phyloP scores from a whole-genome alignment of 495 filamentous ascomycete genomes.

The Aspergillus coremiiformis region DNA sequence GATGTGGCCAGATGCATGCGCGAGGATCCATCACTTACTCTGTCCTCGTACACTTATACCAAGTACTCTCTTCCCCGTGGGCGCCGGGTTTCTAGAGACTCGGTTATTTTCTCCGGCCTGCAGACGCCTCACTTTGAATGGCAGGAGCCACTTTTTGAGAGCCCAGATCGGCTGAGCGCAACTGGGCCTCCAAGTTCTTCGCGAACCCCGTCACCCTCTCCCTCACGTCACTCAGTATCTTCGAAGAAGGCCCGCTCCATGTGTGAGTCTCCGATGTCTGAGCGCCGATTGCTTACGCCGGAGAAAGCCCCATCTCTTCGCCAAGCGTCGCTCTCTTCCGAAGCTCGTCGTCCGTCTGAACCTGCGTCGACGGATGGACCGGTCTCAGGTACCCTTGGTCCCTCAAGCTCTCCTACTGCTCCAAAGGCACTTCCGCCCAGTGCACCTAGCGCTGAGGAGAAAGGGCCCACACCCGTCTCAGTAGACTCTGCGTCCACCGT shows the following conservation, averaged over 20 bases:
- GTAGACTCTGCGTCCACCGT: constrained; percentile 61
- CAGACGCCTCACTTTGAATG: constrained; percentile 54
- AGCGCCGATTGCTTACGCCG: constrained; percentile 11
- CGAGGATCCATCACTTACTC: constrained; percentile 41
- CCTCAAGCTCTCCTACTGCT: constrained; percentile 4
- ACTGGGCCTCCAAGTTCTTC: constrained; percentile 29
- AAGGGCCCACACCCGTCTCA: constrained; percentile 48
- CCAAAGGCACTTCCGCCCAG: constrained; percentile 17
- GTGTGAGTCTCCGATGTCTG: constrained; percentile 23
- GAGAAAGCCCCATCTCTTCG: constrained; percentile 12
- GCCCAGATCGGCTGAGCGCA: constrained; percentile 34
- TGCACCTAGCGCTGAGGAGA: constrained; percentile 25
- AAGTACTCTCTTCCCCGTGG: constrained; percentile 79
- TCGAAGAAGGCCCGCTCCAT: constrained; percentile 34
- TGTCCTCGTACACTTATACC: constrained; percentile 74
- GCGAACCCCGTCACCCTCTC: constrained; percentile 32
- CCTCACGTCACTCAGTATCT: constrained; percentile 14
- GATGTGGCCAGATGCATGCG: constrained; percentile 10
- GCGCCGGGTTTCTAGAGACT: constrained; percentile 63
- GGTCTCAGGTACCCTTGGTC: neutral
- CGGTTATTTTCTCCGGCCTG: constrained; percentile 54
- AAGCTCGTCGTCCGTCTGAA: constrained; percentile 9
- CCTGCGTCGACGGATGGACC: neutral
- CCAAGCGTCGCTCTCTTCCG: constrained; percentile 2
- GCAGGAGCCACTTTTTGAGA: constrained; percentile 49